Base-by-base conservation (phyloP, 768 basidiomycete species). In the Mycena pura region DNA sequence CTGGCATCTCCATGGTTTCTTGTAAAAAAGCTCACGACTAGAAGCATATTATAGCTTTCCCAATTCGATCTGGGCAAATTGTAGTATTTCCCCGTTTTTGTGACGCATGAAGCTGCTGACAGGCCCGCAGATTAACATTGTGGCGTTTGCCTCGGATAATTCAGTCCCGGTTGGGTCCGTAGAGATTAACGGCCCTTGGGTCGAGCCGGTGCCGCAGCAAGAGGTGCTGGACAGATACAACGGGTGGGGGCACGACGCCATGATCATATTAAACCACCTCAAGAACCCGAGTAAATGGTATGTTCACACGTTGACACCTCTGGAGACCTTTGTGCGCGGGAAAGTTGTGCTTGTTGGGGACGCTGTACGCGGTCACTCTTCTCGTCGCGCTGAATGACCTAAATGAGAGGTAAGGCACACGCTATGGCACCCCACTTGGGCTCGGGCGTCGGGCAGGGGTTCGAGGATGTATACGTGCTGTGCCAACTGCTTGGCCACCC, bases 361-460 rank as follows among this genome's bases (percentile, higher is more conserved):
- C 68, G 80, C 86, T 17, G 81, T 82, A 62, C 47, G 78, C 76
- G 25, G n/a, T n/a, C n/a, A n/a, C 17, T 53, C 44, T 22, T 4
- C 21, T 40, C 34, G 11, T 32, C 10, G 22, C 21, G 3, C 31
- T 40, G 19, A 28, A 17, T 21, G 47, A 38, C 25, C 15, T 50
- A 46, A 14, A 47, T n/a, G 31, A 53, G 41, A 38, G 41, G 64
- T 56, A n/a, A 81, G 81, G 86, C 86, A 9, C 86, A 87, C 65
- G 84, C 74, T 0, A 86, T 86, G 86, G 65, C 80, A 31, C 85
- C 87, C 0, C 85, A 87, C 69, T 72, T 87, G 10, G 85, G 85
- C 3, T 79, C 84, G 0, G 86, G 86, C 2, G 84, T 82, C 8
- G 83, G 86, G 8, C 86, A 87, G 72, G 86, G 84, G 2, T 77